phyloP scores from a whole-genome alignment of 2,329 filamentous ascomycete species.

The Coniochaeta hoffmannii region DNA sequence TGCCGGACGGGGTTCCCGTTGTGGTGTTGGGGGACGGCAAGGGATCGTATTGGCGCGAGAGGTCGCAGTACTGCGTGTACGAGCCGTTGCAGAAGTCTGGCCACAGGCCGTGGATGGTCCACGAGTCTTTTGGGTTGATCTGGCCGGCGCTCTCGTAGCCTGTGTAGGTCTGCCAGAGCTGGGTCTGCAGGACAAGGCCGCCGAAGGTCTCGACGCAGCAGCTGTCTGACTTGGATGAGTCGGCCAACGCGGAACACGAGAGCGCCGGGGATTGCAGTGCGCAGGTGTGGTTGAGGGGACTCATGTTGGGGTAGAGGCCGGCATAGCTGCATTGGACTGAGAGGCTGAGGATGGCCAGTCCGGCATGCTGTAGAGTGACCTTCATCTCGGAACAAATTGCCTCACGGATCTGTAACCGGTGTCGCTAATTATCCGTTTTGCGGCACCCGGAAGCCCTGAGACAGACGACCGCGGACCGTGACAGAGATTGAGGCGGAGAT shows the following conservation, averaged over 20 bases:
- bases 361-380: too few relatives aligned
- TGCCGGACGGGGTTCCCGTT: conserved; percentile 43
- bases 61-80: conserved; percentile 62
- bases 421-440: too few relatives aligned
- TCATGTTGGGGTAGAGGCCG: neutral
- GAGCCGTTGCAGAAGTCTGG: conserved; percentile 44
- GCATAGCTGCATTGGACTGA: neutral
- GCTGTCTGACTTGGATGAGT: conserved; percentile 41
- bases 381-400: neutral
- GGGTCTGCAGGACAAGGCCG: conserved; percentile 51
- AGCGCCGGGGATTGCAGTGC: conserved; percentile 21
- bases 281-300: neutral
- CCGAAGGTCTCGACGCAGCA: conserved; percentile 61
- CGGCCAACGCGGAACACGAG: conserved; percentile 42
- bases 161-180: conserved; percentile 60
- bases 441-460: too few relatives aligned
- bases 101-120: conserved; percentile 56
- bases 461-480: too few relatives aligned
- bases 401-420: neutral
- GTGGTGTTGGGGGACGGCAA: conserved; percentile 56
- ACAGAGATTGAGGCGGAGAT: too few relatives aligned
- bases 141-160: conserved; percentile 51
- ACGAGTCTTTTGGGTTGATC: conserved; percentile 46
- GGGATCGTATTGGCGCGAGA: conserved; percentile 58
- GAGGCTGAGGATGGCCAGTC: neutral